Percentiles rank a stretch among this genome's conserved stretches.
These are phyloP conservation scores for Trypanosoma congolense DNA, from an alignment of 208 protist genomes.

Conservation along the genomic window DNA sequence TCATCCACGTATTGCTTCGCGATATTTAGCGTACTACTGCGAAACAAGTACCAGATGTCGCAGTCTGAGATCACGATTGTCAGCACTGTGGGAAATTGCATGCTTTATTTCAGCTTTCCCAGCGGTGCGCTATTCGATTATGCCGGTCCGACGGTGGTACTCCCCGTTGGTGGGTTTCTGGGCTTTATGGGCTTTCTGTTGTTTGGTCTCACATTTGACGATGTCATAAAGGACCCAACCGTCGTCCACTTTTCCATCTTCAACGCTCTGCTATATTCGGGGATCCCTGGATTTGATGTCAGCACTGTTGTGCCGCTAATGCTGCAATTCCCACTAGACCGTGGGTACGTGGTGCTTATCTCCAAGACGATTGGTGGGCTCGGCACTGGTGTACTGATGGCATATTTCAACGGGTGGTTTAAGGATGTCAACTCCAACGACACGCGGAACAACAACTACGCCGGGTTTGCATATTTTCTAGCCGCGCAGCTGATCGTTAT, in stretches of 20 bases:
- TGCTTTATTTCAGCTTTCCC: conserved; percentile 1
- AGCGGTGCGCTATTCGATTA: conserved; percentile 11
- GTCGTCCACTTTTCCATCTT: conserved; percentile 28
- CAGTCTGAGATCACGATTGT: conserved; percentile 16
- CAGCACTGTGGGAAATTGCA: conserved; percentile 13
- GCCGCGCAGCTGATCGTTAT: neutral
- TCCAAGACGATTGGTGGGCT: conserved; percentile 20
- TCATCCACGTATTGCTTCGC: conserved; percentile 8
- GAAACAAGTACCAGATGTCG: conserved; percentile 6
- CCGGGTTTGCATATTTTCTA: conserved; percentile 4
- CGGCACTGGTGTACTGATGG: conserved; percentile 2
- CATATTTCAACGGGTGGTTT: conserved; percentile 9
- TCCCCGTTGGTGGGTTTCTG: conserved; percentile 4
- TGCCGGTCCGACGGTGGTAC: neutral
- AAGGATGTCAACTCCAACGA: neutral
- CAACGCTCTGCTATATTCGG: conserved; percentile 42
- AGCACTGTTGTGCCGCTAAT: conserved; percentile 25
- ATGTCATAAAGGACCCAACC: conserved; percentile 18
- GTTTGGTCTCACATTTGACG: conserved; percentile 38
- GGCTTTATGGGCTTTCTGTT: conserved; percentile 22
- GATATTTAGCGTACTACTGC: conserved; percentile 2
- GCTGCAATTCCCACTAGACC: conserved; percentile 49
- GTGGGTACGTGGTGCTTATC: conserved; percentile 19
- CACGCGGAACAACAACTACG: conserved; percentile 1
- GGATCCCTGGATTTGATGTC: conserved; percentile 38